Base-by-base conservation (phyloP, 1,284 basidiomycete genomes). In the Butyriboletus appendiculatus region DNA sequence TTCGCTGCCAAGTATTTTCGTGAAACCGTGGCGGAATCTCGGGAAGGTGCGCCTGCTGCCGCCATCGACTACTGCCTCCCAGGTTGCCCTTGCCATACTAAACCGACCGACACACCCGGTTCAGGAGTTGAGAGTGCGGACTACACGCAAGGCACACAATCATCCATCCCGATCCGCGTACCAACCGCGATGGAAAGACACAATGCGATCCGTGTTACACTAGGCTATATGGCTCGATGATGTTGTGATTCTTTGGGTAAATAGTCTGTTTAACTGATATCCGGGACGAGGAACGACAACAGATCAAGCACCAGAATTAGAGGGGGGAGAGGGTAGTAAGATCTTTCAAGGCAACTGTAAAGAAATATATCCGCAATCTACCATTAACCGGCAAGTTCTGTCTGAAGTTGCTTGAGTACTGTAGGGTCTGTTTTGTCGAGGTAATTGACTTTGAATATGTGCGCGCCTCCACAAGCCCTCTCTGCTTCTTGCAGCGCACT, bases 341-440 rank as follows among this genome's bases (percentile, higher is more conserved):
- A 32, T 47, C 32, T 26, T 42, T 45, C 48, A 35, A 34, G 35
- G 20, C n/a, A 44, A 45, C 18, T 20, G 20, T 4, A 33, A 38
- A 30, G 24, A 22, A 12, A 39, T 2, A 20, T 22, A 45, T 35
- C n/a, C 8, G 6, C 40, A n/a, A 47, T 46, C 37, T 28, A 38
- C 34, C 45, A 38, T 58, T 39, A 59, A 18, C 58, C 43, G 3
- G 53, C 50, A 24, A 84, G 68, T 60, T 83, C 85, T 38, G 76
- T 76, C 62, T 83, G 80, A 41, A 93, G 80, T 64, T 90, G 87
- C 56, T 80, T 76, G 35, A 91, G 71, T n/a, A 92, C 81, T 1
- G 78, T 75, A 6, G 84, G 80, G 63, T 93, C 90, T 15, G 86
- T 80, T 57, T 84, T 82, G 7, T 76, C 73, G 12, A 92, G 75